Base-by-base conservation (phyloP, 1,284 basidiomycete genomes). In the Jaminaea rosea region DNA sequence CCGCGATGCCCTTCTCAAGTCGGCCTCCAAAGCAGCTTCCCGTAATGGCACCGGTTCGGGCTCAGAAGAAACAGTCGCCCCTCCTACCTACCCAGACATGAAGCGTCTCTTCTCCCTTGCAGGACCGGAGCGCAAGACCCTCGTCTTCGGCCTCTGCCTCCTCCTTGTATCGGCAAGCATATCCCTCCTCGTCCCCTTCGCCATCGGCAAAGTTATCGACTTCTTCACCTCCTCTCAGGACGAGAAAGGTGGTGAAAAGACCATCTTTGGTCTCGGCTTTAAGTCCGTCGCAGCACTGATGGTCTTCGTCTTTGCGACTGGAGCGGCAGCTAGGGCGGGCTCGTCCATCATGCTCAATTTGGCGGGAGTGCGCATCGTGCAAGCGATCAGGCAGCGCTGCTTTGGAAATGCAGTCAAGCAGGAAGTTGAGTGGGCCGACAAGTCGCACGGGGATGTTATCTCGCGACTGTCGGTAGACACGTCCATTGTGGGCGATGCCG, bases 401-500 rank as follows among this genome's bases (percentile, higher is more conserved):
- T 98, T 91, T 71, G 78, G 80, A 13, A 86, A 86, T 13, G 83
- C 88, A 1, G 78, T 96, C 15, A 79, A 80, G 42, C 92, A 96
- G 75, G 92, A 94, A 72, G 86, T 93, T 26, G 66, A 65, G 37
- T 58, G 63, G 45, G 88, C 93, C 3, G 91, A 96, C 75, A 83
- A 83, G 41, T 89, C 89, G 0, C 90, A 92, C 53, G 94, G 93
- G 11, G 94, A 98, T 72, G 87, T 96, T 9, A 79, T 98, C 37
- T 92, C 88, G 69, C 79, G 93, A 42, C 80, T 98, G 32, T 92
- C 87, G 54, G 86, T 87, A 5, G 93, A 98, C 73, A 88, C 88
- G 9, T 89, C 84, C 66, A 88, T 98, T 57, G 87, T 98, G 36
- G 94, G 94, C 36, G 93, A 97, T 76, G 88, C 86, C 84, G 85